Evolutionary conservation across 129 eudicot genomes (phyloP), one percentile per base, ranked within the genome.

Genomic region (Heracleum sosnowskyi): DNA sequence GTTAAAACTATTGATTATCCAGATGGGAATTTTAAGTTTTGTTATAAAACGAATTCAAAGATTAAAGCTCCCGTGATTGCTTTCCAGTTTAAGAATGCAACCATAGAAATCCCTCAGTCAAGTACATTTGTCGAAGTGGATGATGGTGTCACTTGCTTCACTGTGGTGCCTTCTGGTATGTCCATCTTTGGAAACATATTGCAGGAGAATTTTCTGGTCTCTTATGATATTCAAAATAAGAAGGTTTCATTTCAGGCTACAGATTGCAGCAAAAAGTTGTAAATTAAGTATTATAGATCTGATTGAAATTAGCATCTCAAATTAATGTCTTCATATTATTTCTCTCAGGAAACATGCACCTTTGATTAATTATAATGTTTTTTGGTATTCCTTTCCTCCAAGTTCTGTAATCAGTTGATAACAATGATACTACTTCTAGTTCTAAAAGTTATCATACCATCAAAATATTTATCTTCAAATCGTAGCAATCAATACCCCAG

Each of bases 101-200:
- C 83, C 16, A 28, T 88, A 26, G 74, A 36, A n/a, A 17, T 90
- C 33, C 44, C 62, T 4, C 53, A 83, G 0, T 7, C 31, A 3
- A 88, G 75, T 39, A 40, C 82, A 24, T 90, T 90, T 75, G 17
- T 79, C 15, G 78, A 81, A 41, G 82, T 83, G 70, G 40, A 29
- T 4, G 68, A 70, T 11, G 84, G 81, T 46, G 10, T 86, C 37
- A 73, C 36, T 8, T 90, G 96, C 76, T 83, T 90, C 53, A 78
- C 84, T 10, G 76, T 86, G 69, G 77, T 76, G 10, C 82, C 76
- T 42, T 0, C 11, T 11, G 15, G 16, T 42, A 10, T 11, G 46
- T 78, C 86, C 18, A 83, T 88, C 24, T 81, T 79, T 74, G 96
- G 96, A 5, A 88, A 90, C 68, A 26, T 90, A 37, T 71, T 82